Conservation (phyloP, 1,284 basidiomycete species). For the Cryptococcus amylolentus region DNA sequence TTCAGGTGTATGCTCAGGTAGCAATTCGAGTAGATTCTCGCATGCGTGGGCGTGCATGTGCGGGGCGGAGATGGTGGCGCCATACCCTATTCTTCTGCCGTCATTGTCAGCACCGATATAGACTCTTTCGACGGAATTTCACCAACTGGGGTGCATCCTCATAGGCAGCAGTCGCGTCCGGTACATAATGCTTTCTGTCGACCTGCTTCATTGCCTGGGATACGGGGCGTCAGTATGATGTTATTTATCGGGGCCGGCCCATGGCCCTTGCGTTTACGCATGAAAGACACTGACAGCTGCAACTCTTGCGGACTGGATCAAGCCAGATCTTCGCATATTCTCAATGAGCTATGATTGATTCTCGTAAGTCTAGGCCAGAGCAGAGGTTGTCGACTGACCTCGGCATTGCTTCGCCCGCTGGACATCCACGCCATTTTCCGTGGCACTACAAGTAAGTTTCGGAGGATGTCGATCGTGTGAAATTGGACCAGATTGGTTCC, state of each 20-base stretch:
- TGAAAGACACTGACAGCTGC: constrained; percentile 27
- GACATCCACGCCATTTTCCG: no score
- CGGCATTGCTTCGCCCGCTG: not conserved
- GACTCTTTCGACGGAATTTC: not conserved
- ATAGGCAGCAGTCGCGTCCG: constrained; percentile 29
- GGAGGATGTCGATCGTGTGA: no score
- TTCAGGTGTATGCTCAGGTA: constrained; percentile 19
- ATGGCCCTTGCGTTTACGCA: no score
- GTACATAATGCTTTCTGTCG: constrained; percentile 45
- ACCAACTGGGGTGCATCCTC: constrained; percentile 49
- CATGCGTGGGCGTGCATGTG: constrained; percentile 50
- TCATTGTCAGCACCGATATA: not conserved
- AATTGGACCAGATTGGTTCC: no score
- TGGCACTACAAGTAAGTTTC: no score
- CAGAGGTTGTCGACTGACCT: not conserved
- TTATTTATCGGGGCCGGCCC: not conserved
- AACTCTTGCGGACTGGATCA: constrained; percentile 35
- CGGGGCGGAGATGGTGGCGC: constrained; percentile 50
- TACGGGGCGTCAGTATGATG: not conserved
- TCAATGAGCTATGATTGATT: constrained; percentile 36
- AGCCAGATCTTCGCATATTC: constrained; percentile 28
- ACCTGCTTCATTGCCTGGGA: constrained; percentile 44
- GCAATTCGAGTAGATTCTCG: constrained; percentile 34
- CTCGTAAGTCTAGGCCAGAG: not conserved
- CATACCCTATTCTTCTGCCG: constrained; percentile 44